These are phyloP conservation scores for Chalciporus pseudorubinellus DNA, from an alignment of 768 basidiomycete genomes.

Conservation along the genomic window DNA sequence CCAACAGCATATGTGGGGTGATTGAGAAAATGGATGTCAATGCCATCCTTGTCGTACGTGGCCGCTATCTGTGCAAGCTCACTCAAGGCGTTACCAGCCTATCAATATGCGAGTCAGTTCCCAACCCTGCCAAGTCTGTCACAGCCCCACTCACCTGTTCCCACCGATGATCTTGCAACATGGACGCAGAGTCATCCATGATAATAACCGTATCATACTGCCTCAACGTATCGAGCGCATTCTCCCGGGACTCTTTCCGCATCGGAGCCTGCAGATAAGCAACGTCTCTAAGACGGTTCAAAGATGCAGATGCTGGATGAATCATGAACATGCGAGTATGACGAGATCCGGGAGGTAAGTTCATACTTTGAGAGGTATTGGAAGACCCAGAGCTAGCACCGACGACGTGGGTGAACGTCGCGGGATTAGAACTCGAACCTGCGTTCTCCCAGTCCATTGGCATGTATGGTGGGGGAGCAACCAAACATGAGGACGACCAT, in stretches of 20 bases:
- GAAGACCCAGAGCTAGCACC: slow-evolving; percentile 4
- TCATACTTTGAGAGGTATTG: slow-evolving; percentile 16
- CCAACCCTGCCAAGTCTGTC: too few relatives aligned
- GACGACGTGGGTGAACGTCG: background rate
- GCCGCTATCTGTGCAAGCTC: slow-evolving; percentile 47
- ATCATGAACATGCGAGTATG: slow-evolving; percentile 25
- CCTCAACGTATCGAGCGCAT: slow-evolving; percentile 35
- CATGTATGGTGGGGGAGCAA: slow-evolving; percentile 27
- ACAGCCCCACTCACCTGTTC: slow-evolving; percentile 37
- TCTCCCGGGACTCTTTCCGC: slow-evolving; percentile 26
- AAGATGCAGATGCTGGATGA: slow-evolving; percentile 18
- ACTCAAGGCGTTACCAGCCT: slow-evolving; percentile 30
- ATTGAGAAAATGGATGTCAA: slow-evolving; percentile 65
- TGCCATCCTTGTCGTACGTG: slow-evolving; percentile 54
- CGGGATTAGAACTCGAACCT: too few relatives aligned
- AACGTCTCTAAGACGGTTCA: slow-evolving; percentile 16
- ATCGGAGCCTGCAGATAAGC: slow-evolving; percentile 27
- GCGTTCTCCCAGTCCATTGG: slow-evolving; percentile 3
- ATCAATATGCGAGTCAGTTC: background rate
- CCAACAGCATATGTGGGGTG: slow-evolving; percentile 30
- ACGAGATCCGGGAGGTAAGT: slow-evolving; percentile 16
- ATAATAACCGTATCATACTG: slow-evolving; percentile 57
- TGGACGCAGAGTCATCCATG: slow-evolving; percentile 61
- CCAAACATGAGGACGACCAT: slow-evolving; percentile 6
- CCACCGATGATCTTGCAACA: slow-evolving; percentile 47